Base-by-base conservation (phyloP, 2,329 filamentous ascomycete species). In the Colletotrichum sp. region DNA sequence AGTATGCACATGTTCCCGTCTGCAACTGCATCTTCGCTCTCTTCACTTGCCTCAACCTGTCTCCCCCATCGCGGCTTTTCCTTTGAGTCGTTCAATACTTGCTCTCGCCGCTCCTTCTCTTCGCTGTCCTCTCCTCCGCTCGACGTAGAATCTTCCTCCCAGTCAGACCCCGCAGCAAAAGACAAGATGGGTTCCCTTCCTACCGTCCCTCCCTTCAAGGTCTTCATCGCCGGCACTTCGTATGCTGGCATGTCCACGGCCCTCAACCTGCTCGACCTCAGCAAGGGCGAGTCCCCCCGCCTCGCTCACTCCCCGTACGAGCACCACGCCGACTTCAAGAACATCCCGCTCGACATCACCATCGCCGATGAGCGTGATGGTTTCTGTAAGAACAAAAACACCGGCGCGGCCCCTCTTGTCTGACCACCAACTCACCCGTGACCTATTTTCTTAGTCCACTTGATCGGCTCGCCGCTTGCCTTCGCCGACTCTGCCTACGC, bases 341-440 rank as follows among this genome's bases (percentile, higher is more conserved):
- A 86, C 28, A 86, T 93, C 60, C 88, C 91, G 2, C 84, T 95
- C 16, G 90, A 95, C 48, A 92, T 96, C 67, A 95, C 93, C 26
- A 89, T 96, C 26, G 92, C 95, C 28, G 94, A 96, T 80, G 93
- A 96, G 83, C 88, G 93, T n/a, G 94, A 96, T 86, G 94, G 94
- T n/a, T 96, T 92, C 82, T 96, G 94, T 96, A 87, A 79, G 93
- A 84, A 9, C 78, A 43, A n/a, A 15, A 24, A 2, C 9, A 34
- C 61, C 36, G 26, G 15, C 8, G 16, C 34, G 34, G 21, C 24
- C 21, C 21, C 21, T 60, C 21, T 28, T 6, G 15, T 58, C 36
- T 70, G 32, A 71, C 55, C 70, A 75, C 32, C 18, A 57, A n/a
- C 16, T 38, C 32, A 61, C 73, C 58, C 30, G 30, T 77, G 13